Evolutionary conservation across 2,329 filamentous ascomycete species (phyloP).

Genomic region (Talaromyces sp.): DNA sequence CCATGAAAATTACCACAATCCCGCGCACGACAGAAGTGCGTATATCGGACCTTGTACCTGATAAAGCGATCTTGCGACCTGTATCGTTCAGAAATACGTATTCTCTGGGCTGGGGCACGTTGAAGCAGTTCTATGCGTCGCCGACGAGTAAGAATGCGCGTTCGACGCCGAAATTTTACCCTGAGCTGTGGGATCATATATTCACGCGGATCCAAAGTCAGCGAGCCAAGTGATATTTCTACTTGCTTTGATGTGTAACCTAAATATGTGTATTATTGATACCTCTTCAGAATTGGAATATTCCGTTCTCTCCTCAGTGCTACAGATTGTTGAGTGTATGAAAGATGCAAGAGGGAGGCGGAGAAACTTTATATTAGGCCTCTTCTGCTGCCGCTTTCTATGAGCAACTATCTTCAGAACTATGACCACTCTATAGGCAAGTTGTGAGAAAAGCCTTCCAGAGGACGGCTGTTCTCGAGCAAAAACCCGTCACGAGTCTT

Average conservation of each 20-base stretch:
- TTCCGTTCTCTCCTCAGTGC: neutral
- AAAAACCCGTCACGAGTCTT: neutral
- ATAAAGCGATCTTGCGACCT: constrained; percentile 35
- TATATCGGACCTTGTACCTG: constrained; percentile 40
- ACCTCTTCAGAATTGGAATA: neutral
- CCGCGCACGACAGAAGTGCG: constrained; percentile 41
- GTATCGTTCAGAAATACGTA: constrained; percentile 40
- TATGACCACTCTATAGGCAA: neutral
- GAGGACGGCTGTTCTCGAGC: neutral
- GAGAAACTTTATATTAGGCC: neutral
- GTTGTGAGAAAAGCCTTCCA: neutral
- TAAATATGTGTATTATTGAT: constrained; percentile 9
- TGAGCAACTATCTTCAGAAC: neutral
- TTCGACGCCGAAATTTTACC: constrained; percentile 39
- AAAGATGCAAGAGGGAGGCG: neutral
- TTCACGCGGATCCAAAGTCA: constrained; percentile 38
- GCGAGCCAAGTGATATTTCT: neutral
- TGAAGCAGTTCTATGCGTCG: constrained; percentile 39
- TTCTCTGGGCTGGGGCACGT: constrained; percentile 37
- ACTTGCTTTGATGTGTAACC: neutral
- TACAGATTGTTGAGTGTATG: neutral
- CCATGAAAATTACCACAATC: constrained; percentile 45
- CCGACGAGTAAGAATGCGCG: constrained; percentile 37
- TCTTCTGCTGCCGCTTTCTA: neutral
- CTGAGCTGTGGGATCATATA: constrained; percentile 43